Base-by-base conservation (phyloP, 73 alveolate genomes). In the Symbiodinium pilosum region DNA sequence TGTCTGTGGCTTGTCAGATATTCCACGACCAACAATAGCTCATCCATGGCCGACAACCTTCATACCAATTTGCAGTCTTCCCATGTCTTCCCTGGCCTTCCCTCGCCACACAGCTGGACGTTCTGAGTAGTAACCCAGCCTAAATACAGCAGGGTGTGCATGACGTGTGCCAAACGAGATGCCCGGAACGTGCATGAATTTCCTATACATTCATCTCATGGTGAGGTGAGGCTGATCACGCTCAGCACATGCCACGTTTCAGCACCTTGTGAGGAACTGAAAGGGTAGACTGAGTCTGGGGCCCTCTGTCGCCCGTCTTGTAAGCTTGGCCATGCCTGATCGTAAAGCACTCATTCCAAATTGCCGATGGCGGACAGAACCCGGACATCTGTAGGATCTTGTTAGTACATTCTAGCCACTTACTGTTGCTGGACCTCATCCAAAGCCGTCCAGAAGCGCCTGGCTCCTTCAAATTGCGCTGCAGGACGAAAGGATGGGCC, bases 41-140 rank as follows among this genome's bases (percentile, higher is more conserved):
- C n/a, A n/a, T n/a, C n/a, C n/a, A n/a, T n/a, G n/a, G n/a, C n/a
- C n/a, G n/a, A n/a, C n/a, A n/a, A n/a, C n/a, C 59, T 47, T 47
- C 59, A 47, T 47, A 47, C 59, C 14, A 47, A 6, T 47, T 47
- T 47, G 59, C 21, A 47, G 59, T 47, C 59, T 47, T 4, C n/a
- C 64, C 28, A 24, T 34, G 30, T 39, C n/a, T n/a, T 41, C 24
- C 24, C 40, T 43, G 12, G 47, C 95, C 95, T 89, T 89, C 39
- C 95, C 95, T 28, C 86, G 75, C 95, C 95, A 89, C 32, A 89
- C 95, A 1, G 95, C 95, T 4, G 95, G 95, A 30, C 86, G 43
- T 41, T 89, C 95, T 11, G 95, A 47, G 71, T 89, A 89, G 95
- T 89, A 89, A 40, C 95, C 95, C 47, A 89, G 39, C 95, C 95